Percentiles rank a stretch among this genome's conserved stretches.
phyloP scores from a whole-genome alignment of 371 early-diverging fungal genomes.

The Syncephalis plumigaleata region DNA sequence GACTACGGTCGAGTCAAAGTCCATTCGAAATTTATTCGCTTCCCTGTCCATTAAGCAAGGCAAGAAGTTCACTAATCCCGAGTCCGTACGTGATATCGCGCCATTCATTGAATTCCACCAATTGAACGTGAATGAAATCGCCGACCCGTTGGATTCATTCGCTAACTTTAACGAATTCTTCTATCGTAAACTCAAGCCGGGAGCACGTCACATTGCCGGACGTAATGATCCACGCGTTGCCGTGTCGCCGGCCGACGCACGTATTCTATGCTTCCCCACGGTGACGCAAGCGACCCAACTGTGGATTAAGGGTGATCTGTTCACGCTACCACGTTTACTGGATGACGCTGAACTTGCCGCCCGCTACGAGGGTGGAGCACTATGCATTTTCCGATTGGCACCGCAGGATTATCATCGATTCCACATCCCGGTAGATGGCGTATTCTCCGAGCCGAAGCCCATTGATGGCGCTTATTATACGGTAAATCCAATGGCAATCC shows the following conservation, averaged over 20 bases:
- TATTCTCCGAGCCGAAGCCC: constrained; percentile 27
- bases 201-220: constrained; percentile 37
- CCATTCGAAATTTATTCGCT: background rate
- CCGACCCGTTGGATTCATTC: constrained; percentile 48
- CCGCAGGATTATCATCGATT: constrained; percentile 85
- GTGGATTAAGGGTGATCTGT: constrained; percentile 79
- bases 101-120: constrained; percentile 66
- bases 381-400: constrained; percentile 66
- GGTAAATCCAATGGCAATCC: constrained; percentile 77
- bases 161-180: constrained; percentile 78
- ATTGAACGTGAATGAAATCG: constrained; percentile 29
- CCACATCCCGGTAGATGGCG: constrained; percentile 67
- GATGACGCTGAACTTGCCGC: constrained; percentile 21
- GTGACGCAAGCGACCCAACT: constrained; percentile 47
- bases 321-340: constrained; percentile 39
- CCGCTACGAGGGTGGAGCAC: constrained; percentile 38
- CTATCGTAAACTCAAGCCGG: constrained; percentile 63
- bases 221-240: constrained; percentile 41
- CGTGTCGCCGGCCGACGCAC: constrained; percentile 67
- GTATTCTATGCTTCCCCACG: constrained; percentile 52
- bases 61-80: constrained; percentile 48
- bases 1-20: constrained; percentile 7
- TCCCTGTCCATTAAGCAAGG: constrained; percentile 57
- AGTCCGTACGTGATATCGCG: constrained; percentile 44
- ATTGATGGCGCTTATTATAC: constrained; percentile 65